Evolutionary conservation across 805 yeast genomes (phyloP), one percentile per base, ranked within the genome.

Genomic region (Candida maltosa): DNA sequence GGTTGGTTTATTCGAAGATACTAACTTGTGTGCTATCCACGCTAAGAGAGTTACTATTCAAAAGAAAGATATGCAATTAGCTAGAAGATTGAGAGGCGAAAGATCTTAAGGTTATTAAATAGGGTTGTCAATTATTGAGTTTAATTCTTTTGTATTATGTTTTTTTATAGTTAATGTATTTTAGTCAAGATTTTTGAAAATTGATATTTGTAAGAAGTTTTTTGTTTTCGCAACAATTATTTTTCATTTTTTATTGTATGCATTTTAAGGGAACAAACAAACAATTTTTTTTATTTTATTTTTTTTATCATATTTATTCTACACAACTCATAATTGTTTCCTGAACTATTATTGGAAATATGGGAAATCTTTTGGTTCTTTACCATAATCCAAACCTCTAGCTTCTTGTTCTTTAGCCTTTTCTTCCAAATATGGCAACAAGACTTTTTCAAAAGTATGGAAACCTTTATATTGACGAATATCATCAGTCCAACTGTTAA

Each of bases 391-490:
- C 37, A 48, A 58, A 6, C 80, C 80, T 28, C 39, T 35, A 4
- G 43, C 45, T 46, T 73, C 78, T 49, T 76, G 80, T 41, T 69
- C 71, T 28, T 61, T 48, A 0, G 78, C 77, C 44, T 58, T 61
- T 32, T 61, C 49, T 42, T 69, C 68, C 43, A 78, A 56, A 43
- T 75, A 78, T n/a, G 83, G 83, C 33, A 78, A 46, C 19, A 76
- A 53, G 7, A 68, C 72, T 39, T 73, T 76, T 38, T 72, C 66
- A 49, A 75, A 79, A 42, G 67, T 75, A 12, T 61, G 58, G 47
- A 60, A 75, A 4, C 87, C 87, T 50, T 78, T 70, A 53, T 80
- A 80, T 29, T 69, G 77, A 41, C 65, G 68, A 29, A 80, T 86
- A 45, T 76, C 83, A 2, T 60, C 70, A 8, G 64, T 58, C 87